Evolutionary conservation across 768 basidiomycete genomes (phyloP).

Genomic region (Tulasnella calospora): DNA sequence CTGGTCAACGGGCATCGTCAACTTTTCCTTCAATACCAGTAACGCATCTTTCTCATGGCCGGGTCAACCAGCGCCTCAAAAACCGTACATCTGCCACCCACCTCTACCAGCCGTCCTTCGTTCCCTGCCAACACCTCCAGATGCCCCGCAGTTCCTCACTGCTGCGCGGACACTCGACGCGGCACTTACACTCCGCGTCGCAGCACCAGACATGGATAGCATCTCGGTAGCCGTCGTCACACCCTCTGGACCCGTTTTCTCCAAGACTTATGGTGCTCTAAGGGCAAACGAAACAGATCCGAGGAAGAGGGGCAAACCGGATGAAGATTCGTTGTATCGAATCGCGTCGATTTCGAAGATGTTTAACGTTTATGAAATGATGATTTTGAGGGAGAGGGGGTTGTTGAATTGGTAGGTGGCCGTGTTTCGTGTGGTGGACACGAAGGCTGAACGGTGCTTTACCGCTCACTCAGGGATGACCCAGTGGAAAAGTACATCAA

Average conservation of each 20-base stretch:
- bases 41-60: background rate
- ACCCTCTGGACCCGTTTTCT: slow-evolving; percentile 44
- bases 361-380: slow-evolving; percentile 47
- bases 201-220: slow-evolving; percentile 42
- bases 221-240: slow-evolving; percentile 49
- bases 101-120: background rate
- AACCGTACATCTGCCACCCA: background rate
- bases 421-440: background rate
- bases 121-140: background rate
- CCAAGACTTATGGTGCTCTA: slow-evolving; percentile 43
- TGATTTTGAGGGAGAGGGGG: slow-evolving; percentile 49
- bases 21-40: background rate
- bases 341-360: slow-evolving; percentile 52
- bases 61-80: background rate
- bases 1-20: background rate
- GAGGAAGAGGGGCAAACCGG: slow-evolving; percentile 32
- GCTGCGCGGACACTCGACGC: background rate
- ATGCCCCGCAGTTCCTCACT: background rate
- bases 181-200: background rate
- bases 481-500: slow-evolving; percentile 46
- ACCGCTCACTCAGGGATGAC: slow-evolving; percentile 43
- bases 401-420: slow-evolving; percentile 33
- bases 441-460: slow-evolving; percentile 7
- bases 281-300: slow-evolving; percentile 38
- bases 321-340: slow-evolving; percentile 45